Evolutionary conservation across 768 basidiomycete genomes (phyloP).

Genomic region (Gloeopeniophorella convolvens): DNA sequence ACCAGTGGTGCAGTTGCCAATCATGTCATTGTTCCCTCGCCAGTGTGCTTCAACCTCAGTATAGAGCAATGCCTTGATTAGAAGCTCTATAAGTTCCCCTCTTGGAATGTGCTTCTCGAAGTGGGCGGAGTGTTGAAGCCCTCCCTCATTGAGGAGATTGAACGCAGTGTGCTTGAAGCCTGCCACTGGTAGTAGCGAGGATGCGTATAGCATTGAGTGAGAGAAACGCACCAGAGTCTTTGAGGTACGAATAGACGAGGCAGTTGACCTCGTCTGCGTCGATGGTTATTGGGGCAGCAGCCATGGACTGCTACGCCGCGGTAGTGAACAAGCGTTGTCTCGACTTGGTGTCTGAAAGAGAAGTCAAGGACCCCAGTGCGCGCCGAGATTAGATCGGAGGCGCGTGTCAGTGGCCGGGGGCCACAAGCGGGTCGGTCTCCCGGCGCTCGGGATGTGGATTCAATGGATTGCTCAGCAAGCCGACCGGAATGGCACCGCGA

Average conservation of each 20-base stretch:
- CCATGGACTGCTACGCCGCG: slow-evolving; percentile 19
- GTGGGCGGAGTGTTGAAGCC: slow-evolving; percentile 61
- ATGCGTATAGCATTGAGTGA: not conserved
- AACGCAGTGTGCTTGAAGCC: slow-evolving; percentile 82
- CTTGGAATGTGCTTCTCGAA: slow-evolving; percentile 70
- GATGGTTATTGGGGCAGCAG: slow-evolving; percentile 45
- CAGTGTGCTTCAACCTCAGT: slow-evolving; percentile 81
- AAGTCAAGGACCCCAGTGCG: slow-evolving; percentile 26
- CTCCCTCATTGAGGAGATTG: slow-evolving; percentile 67
- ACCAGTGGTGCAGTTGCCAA: slow-evolving; percentile 56
- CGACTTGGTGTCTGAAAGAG: slow-evolving; percentile 22
- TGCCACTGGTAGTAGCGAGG: slow-evolving; percentile 27
- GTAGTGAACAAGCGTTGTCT: too few relatives aligned
- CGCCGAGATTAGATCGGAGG: not conserved
- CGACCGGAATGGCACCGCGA: not conserved
- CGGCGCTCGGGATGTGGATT: too few relatives aligned
- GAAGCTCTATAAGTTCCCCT: slow-evolving; percentile 75
- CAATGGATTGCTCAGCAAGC: too few relatives aligned
- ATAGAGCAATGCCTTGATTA: slow-evolving; percentile 75
- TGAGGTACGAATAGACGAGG: slow-evolving; percentile 76
- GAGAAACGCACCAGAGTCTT: slow-evolving; percentile 59
- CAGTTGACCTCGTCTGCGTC: slow-evolving; percentile 82
- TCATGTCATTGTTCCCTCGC: slow-evolving; percentile 49
- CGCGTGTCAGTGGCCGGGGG: too few relatives aligned
- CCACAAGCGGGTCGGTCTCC: too few relatives aligned